Conservation (phyloP, 1,284 basidiomycete genomes). For the Cystobasidium slooffiae region DNA sequence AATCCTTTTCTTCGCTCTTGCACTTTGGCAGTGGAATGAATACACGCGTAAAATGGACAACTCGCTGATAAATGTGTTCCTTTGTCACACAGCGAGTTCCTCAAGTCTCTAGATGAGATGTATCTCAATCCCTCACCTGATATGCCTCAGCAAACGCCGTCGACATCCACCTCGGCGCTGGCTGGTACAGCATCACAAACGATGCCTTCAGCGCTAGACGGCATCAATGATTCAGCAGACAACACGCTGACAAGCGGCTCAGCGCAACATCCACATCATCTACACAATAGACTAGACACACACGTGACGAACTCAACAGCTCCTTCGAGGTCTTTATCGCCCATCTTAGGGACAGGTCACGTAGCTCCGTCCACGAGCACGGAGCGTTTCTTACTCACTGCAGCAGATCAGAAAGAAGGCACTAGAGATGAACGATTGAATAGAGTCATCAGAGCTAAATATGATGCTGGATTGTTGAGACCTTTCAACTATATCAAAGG, state of each 20-base stretch:
- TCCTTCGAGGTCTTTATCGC: constrained; percentile 45
- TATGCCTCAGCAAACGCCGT: constrained; percentile 17
- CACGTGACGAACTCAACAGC: constrained; percentile 45
- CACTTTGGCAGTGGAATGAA: neutral
- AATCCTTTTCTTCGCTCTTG: neutral
- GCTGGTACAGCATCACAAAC: constrained; percentile 18
- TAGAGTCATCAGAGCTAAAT: constrained; percentile 92
- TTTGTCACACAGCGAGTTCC: constrained; percentile 67
- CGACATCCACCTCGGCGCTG: neutral
- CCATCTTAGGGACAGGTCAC: constrained; percentile 56
- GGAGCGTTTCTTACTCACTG: constrained; percentile 88
- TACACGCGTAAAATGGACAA: neutral
- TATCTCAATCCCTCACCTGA: constrained; percentile 36
- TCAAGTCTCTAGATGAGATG: constrained; percentile 73
- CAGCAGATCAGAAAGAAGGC: constrained; percentile 91
- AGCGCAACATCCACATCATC: constrained; percentile 1
- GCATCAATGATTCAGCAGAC: neutral
- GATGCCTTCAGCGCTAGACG: neutral
- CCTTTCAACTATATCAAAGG: constrained; percentile 97
- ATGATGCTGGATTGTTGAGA: constrained; percentile 90
- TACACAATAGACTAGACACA: neutral
- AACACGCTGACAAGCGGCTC: neutral
- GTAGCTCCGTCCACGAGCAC: constrained; percentile 56
- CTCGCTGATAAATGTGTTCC: neutral
- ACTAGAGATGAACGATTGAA: constrained; percentile 87